These are phyloP conservation scores for Pyrrhoderma noxium DNA, from an alignment of 1,284 basidiomycete species.

Conservation along the genomic window DNA sequence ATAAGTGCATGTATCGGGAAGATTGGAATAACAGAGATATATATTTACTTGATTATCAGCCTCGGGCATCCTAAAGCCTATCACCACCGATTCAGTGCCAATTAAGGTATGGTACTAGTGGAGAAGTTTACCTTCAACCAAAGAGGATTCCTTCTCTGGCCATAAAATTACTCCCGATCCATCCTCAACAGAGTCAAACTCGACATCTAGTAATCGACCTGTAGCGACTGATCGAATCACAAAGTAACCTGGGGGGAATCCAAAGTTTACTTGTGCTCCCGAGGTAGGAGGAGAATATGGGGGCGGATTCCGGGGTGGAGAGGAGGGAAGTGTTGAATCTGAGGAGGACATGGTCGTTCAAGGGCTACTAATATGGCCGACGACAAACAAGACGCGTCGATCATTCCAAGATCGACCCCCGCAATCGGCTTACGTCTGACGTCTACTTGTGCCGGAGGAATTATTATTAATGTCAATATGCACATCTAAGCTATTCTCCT, in stretches of 20 bases:
- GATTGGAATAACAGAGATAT: not conserved
- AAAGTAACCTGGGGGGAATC: conserved; percentile 75
- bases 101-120: conserved; percentile 12
- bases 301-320: conserved; percentile 4
- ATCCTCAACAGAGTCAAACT: conserved; percentile 49
- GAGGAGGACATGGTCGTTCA: not conserved
- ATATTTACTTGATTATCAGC: conserved; percentile 62
- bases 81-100: not conserved
- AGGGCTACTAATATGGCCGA: too few relatives aligned
- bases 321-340: not conserved
- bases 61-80: conserved; percentile 58
- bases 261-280: conserved; percentile 24
- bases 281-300: conserved; percentile 7
- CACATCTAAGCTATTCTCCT: too few relatives aligned
- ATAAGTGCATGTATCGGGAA: not conserved
- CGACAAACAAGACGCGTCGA: too few relatives aligned
- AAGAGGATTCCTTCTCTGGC: conserved; percentile 61
- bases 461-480: too few relatives aligned
- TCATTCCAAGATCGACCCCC: too few relatives aligned
- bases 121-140: conserved; percentile 57
- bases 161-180: conserved; percentile 58
- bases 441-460: too few relatives aligned
- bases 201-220: conserved; percentile 57
- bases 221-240: conserved; percentile 56
- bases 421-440: too few relatives aligned